Evolutionary conservation across 139 green algal species (phyloP).

Genomic region (Chlamydomonas sp.): DNA sequence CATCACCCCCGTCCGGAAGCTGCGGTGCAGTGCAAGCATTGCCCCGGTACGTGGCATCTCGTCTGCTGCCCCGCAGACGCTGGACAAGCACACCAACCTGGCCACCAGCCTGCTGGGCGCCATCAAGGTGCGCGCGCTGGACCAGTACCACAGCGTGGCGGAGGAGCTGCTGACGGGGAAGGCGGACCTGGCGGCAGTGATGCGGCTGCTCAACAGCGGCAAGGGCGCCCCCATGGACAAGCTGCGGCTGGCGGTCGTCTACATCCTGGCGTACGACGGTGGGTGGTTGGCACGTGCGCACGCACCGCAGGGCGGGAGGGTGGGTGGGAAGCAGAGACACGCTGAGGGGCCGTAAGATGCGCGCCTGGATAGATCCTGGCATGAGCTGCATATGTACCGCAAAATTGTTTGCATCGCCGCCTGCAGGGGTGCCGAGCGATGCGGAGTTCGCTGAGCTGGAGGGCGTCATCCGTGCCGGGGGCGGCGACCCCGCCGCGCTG

Average conservation of each 20-base stretch:
- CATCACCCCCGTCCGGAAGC: constrained; percentile 62
- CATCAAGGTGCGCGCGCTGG: constrained; percentile 91
- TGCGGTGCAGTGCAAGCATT: too few species aligned
- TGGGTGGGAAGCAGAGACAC: too few species aligned
- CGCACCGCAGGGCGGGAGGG: too few species aligned
- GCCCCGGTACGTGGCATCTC: neutral
- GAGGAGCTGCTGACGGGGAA: constrained; percentile 90
- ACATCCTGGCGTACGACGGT: constrained; percentile 77
- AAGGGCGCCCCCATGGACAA: constrained; percentile 84
- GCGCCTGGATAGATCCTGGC: too few species aligned
- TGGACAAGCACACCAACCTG: constrained; percentile 99
- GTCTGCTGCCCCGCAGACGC: constrained; percentile 51
- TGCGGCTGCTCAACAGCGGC: constrained; percentile 64
- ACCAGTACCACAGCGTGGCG: constrained; percentile 79
- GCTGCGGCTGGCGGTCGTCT: constrained; percentile 91
- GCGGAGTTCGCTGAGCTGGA: constrained; percentile 65
- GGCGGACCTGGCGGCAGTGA: constrained; percentile 68
- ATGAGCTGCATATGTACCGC: too few species aligned
- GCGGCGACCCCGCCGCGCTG: constrained; percentile 84
- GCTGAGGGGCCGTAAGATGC: too few species aligned
- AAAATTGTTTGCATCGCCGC: neutral
- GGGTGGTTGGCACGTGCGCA: neutral
- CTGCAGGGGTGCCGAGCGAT: constrained; percentile 54
- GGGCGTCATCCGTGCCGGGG: constrained; percentile 52
- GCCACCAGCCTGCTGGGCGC: constrained; percentile 84